Conservation (phyloP, 768 basidiomycete genomes). For the Sporobolomyces pararoseus region DNA sequence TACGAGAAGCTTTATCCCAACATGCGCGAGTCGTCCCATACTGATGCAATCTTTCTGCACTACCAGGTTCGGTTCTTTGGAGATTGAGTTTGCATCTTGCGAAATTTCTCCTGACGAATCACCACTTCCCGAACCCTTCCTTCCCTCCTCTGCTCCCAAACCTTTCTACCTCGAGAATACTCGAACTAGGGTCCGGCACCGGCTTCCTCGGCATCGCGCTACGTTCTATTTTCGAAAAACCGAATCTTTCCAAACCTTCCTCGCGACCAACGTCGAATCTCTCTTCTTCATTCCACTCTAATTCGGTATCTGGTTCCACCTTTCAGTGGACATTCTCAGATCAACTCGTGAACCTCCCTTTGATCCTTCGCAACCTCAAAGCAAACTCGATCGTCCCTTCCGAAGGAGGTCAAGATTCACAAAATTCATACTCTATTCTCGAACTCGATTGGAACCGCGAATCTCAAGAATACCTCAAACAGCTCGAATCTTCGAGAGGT, state of each 20-base stretch:
- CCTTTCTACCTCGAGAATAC: constrained; percentile 14
- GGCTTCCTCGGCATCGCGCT: constrained; percentile 27
- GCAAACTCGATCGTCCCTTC: constrained; percentile 5
- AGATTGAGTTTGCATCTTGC: constrained; percentile 28
- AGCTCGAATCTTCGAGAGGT: background rate
- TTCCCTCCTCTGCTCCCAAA: constrained; percentile 2
- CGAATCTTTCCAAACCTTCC: background rate
- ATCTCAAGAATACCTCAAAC: background rate
- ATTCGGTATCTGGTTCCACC: background rate
- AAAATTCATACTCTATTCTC: background rate
- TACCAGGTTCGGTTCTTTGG: constrained; percentile 33
- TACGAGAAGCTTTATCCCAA: no score
- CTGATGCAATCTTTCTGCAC: background rate
- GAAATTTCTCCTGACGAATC: constrained; percentile 7
- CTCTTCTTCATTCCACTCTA: background rate
- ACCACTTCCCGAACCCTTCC: constrained; percentile 26
- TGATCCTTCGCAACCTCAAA: constrained; percentile 31
- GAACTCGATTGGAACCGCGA: constrained; percentile 31
- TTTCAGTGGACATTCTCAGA: constrained; percentile 35
- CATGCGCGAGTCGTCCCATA: background rate
- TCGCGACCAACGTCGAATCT: background rate
- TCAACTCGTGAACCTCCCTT: constrained; percentile 27
- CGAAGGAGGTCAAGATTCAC: background rate
- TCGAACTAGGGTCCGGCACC: constrained; percentile 36
- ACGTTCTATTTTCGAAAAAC: background rate